Base-by-base conservation (phyloP, 371 early-diverging fungal species). In the Saksenaea vasiformis region DNA sequence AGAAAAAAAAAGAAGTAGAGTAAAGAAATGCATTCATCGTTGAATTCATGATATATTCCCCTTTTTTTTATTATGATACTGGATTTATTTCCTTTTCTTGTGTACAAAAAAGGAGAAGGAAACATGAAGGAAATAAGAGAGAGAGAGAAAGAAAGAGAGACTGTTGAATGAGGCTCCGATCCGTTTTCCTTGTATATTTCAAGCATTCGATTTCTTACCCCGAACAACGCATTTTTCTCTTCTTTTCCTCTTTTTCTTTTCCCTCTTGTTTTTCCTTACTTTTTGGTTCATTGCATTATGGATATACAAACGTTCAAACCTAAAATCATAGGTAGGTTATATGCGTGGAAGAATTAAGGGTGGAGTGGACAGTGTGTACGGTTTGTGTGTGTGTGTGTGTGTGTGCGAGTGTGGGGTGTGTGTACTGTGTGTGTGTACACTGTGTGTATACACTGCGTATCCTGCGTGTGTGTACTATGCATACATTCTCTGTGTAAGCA, bases 291-390 rank as follows among this genome's bases (percentile, higher is more conserved):
- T 26, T 61, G 3, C 27, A 47, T 51, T 31, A 67, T 67, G 62
- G 58, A 67, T 57, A 44, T 61, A 15, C 28, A 58, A 15, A 35
- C 53, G 27, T 58, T 67, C 5, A 44, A 53, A 34, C 62, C 61
- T 26, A 56, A 43, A 26, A 67, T 67, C 36, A 19, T 66, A 35
- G 57, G 60, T 66, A 60, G 26, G 24, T 17, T 10, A 54, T 47
- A 17, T 22, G 5, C 8, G 19, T n/a, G 44, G 19, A 10, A 43
- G 37, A 37, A 13, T 8, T 13, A 8, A 37, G 37, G 37, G 37
- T 13, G 13, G 5, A 37, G 8, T 5, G 13, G 37, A 37, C 8
- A 37, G 37, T 8, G 13, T 8, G 37, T 37, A 13, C 13, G 37
- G 13, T 37, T 37, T 5, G 37, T 37, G 37, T 37, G 37, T 37